Evolutionary conservation across 345 rosid species (phyloP), one percentile per base, ranked within the genome.

Genomic region (Microthlaspi erraticum): DNA sequence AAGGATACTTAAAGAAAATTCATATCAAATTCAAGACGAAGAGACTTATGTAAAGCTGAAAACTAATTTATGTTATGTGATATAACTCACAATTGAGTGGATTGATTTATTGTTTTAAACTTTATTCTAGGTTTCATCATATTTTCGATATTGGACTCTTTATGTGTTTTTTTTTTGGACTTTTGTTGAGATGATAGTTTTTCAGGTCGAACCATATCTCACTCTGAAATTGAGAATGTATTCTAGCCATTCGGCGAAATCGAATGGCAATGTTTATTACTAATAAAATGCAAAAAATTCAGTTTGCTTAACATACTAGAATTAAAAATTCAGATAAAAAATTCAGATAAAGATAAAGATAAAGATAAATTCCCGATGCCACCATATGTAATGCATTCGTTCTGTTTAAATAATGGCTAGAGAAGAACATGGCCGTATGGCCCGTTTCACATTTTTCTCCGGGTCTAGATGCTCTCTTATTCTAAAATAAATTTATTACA

Each of bases 381-480:
- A 67, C 63, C 52, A 60, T 1, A 60, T 1, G 13, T 33, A 37
- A 58, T 74, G 36, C 68, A 2, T 42, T 67, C 14, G 34, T 68
- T 60, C 78, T 74, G 73, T 68, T 68, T 53, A 74, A 68, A 74
- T 68, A 74, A 68, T 75, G 79, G 79, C 74, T 62, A 75, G 79
- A 61, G 79, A 68, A 48, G 58, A 68, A 74, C 55, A 34, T 59
- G 7, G 58, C 57, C 57, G 34, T 44, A 60, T 36, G 1, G 29
- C 38, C 57, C 57, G 34, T 44, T 52, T 36, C 2, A 38, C 38
- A 55, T 48, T 48, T 60, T 29, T 60, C 56, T 18, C 34, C 7
- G 2, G 11, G 36, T 39, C 38, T 18, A 32, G 6, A 51, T 66
- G 19, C 57, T 58, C 46, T 19, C 45, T 46, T 12, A 39, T 37